Conservation (phyloP, 179 eudicot species). For the Actinidia polygama region DNA sequence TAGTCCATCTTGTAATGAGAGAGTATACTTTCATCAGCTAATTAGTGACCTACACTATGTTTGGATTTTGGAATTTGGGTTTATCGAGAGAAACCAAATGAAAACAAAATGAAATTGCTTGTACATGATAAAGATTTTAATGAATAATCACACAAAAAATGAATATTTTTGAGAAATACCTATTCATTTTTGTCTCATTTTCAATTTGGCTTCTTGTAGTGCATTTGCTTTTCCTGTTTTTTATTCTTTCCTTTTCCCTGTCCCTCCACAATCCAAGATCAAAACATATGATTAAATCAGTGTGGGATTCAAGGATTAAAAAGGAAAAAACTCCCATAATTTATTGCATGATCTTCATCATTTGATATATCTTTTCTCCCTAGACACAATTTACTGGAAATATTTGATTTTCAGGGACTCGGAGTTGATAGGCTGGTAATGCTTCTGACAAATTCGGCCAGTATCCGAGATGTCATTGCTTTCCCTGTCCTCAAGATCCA, state of each 20-base stretch:
- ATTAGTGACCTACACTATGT: not conserved
- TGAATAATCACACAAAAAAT: not conserved
- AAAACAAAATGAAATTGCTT: not conserved
- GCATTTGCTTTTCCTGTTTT: not conserved
- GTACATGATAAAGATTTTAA: not conserved
- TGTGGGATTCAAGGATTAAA: not conserved
- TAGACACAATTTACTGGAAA: not conserved
- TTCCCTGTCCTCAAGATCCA: slow-evolving; percentile 94
- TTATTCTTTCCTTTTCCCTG: no score
- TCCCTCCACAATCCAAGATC: no score
- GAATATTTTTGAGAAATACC: not conserved
- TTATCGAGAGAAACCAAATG: not conserved
- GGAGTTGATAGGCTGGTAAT: slow-evolving; percentile 97
- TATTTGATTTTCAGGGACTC: slow-evolving; percentile 64
- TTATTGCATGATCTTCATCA: not conserved
- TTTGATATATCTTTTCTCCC: not conserved
- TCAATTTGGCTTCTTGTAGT: not conserved
- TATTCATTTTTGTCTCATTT: not conserved
- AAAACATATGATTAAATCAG: no score
- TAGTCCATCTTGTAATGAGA: not conserved
- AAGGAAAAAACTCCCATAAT: not conserved
- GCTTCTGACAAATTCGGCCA: slow-evolving; percentile 90
- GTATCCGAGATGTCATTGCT: slow-evolving; percentile 98
- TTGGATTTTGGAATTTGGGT: not conserved
- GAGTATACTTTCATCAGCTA: not conserved